phyloP scores from a whole-genome alignment of 768 basidiomycete species.

The Gloeopeniophorella convolvens region DNA sequence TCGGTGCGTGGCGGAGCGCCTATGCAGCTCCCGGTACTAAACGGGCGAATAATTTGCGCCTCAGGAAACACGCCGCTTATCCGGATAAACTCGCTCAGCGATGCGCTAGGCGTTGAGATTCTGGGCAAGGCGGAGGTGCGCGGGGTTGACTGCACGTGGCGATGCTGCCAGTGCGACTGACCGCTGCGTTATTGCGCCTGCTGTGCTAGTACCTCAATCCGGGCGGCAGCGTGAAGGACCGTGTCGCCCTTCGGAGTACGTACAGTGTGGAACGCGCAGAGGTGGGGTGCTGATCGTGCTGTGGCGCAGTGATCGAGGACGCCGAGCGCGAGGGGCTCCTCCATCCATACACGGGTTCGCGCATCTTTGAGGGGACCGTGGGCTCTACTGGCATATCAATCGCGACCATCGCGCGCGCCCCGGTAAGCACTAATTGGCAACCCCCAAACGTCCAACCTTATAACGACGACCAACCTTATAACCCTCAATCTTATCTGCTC shows the following conservation, averaged over 20 bases:
- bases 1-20: too few species aligned
- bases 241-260: slow-evolving; percentile 89
- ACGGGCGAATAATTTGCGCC: too few species aligned
- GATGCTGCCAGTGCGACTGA: slow-evolving; percentile 1
- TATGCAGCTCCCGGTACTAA: too few species aligned
- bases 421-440: too few species aligned
- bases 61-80: slow-evolving; percentile 92
- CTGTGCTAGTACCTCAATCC: slow-evolving; percentile 83
- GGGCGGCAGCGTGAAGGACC: slow-evolving; percentile 95
- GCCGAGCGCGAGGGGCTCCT: slow-evolving; percentile 81
- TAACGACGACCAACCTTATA: too few species aligned
- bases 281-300: not conserved
- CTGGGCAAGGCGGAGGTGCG: slow-evolving; percentile 90
- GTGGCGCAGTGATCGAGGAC: slow-evolving; percentile 77
- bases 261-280: not conserved
- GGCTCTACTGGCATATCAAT: slow-evolving; percentile 96
- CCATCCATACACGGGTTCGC: slow-evolving; percentile 79
- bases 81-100: slow-evolving; percentile 85
- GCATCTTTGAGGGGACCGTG: slow-evolving; percentile 96
- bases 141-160: not conserved
- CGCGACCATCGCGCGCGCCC: slow-evolving; percentile 85
- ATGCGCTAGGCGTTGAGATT: slow-evolving; percentile 89
- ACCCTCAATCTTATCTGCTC: not conserved
- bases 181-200: too few species aligned
- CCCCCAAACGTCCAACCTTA: too few species aligned